Base-by-base conservation (phyloP, 495 filamentous ascomycete species). In the Penicillium paxilli region DNA sequence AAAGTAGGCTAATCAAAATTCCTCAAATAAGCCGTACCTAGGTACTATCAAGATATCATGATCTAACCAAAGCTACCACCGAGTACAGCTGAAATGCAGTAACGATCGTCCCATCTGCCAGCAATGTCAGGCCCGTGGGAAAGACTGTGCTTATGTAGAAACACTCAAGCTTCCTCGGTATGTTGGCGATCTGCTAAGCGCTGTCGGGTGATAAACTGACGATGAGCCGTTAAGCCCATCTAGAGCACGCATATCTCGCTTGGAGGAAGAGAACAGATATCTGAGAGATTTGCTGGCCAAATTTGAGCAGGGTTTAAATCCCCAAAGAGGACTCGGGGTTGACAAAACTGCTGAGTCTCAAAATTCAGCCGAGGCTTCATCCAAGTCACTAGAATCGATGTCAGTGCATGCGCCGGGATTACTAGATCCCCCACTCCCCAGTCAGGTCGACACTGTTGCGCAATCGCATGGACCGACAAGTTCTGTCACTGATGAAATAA, bases 381-480 rank as follows among this genome's bases (percentile, higher is more conserved):
- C 26, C 26, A 28, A 28, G 26, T 28, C 26, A 19, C 17, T 25
- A 44, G n/a, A 44, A 58, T 47, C 45, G 33, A 17, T 35, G 42
- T 45, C 55, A 57, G 21, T 58, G 59, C 14, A 49, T 44, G 32
- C 26, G 26, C 26, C 26, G 26, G 26, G 11, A 28, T 28, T 28
- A 28, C 11, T 28, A 28, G 57, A 61, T 7, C 59, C 64, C 6
- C 41, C 50, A 2, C 63, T 62, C 11, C 61, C 52, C 35, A 60
- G 61, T 14, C 60, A 58, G 12, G 54, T 59, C 2, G 63, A 63
- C 47, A 59, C 59, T 6, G 67, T 63, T 21, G 59, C 57, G 16
- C 66, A 54, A 44, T 70, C 65, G 21, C 67, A 70, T 49, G 67
- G 67, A 3, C 64, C 56, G 6, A 68, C 67, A 6, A 70, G 67